Evolutionary conservation across 495 filamentous ascomycete genomes (phyloP).

Genomic region (Neurospora sp.): DNA sequence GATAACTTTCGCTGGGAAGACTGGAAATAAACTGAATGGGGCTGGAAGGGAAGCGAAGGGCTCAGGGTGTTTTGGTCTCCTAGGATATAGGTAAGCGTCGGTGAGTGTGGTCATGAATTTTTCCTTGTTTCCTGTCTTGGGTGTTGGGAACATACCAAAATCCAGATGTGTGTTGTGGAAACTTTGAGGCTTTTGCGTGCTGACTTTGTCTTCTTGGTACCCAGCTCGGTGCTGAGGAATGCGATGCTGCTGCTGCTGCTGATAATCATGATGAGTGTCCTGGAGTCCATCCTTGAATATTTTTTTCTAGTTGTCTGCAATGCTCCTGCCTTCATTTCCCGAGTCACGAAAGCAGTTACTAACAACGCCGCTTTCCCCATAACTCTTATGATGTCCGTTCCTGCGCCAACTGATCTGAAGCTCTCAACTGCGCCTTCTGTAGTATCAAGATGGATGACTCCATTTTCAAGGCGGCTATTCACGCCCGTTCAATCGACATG

Average conservation of each 20-base stretch:
- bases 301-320: background rate
- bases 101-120: background rate
- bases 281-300: background rate
- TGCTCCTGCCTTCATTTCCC: background rate
- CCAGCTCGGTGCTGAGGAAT: background rate
- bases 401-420: too few species aligned
- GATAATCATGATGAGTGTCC: background rate
- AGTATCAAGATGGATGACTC: background rate
- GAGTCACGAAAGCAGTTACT: background rate
- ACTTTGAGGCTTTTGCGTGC: background rate
- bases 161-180: background rate
- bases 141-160: background rate
- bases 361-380: background rate
- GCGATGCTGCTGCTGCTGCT: background rate
- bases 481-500: too few species aligned
- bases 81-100: background rate
- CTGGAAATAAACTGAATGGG: too few species aligned
- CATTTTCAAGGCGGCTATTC: background rate
- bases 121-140: background rate
- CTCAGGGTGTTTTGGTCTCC: background rate
- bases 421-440: background rate
- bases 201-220: background rate
- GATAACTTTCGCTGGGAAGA: too few species aligned
- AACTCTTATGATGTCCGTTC: background rate
- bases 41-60: background rate